Percentiles rank a stretch among this genome's conserved stretches.
Evolutionary conservation across 2,329 filamentous ascomycete species (phyloP).

Genomic region (Rutstroemia sydowiana): DNA sequence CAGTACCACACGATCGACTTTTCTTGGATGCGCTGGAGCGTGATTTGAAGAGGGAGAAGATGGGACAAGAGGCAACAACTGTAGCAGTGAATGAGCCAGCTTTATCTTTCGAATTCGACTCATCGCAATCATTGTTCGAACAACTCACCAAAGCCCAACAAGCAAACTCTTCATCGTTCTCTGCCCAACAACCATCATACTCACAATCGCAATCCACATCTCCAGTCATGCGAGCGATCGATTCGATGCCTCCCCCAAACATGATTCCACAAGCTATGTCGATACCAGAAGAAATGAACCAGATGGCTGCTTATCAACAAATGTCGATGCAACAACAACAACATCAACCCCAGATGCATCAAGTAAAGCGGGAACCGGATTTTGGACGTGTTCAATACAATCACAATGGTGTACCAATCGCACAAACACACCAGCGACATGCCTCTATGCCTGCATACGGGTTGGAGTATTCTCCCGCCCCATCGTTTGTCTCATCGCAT

Average conservation of each 20-base stretch:
- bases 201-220: constrained; percentile 64
- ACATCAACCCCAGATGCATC: constrained; percentile 46
- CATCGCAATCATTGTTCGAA: constrained; percentile 96
- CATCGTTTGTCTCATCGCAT: constrained; percentile 97
- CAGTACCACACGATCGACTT: constrained; percentile 92
- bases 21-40: constrained; percentile 97
- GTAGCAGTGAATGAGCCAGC: constrained; percentile 95
- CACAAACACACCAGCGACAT: constrained; percentile 81
- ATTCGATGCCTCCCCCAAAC: constrained; percentile 86
- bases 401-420: constrained; percentile 80
- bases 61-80: constrained; percentile 96
- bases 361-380: constrained; percentile 81
- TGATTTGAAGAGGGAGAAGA: constrained; percentile 98
- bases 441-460: constrained; percentile 95
- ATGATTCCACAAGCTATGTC: constrained; percentile 60
- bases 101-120: constrained; percentile 97
- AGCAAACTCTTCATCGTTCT: constrained; percentile 96
- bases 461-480: constrained; percentile 94
- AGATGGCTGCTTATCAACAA: constrained; percentile 59
- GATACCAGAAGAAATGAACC: constrained; percentile 53
- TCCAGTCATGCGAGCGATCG: constrained; percentile 81
- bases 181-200: constrained; percentile 58
- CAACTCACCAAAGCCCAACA: constrained; percentile 99
- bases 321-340: constrained; percentile 57
- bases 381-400: constrained; percentile 80